These are phyloP conservation scores for Scleromitrula shiraiana DNA, from an alignment of 2,329 filamentous ascomycete genomes.

Conservation along the genomic window DNA sequence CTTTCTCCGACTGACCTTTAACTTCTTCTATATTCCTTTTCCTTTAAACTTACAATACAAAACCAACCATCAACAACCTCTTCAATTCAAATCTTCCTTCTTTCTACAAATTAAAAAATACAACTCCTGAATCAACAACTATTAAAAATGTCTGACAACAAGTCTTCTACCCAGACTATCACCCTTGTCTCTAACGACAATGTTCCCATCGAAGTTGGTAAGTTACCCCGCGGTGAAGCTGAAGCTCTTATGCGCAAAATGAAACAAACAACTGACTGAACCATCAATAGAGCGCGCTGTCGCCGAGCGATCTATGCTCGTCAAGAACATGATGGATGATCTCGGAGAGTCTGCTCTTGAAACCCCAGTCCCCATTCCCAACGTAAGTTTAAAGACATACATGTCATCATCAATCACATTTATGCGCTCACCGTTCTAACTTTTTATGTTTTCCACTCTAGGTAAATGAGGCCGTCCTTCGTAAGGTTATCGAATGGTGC, in stretches of 20 bases:
- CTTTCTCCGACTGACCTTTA: too few relatives aligned
- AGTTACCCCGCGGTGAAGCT: slow-evolving; percentile 22
- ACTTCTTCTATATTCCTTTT: neutral
- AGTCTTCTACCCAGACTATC: slow-evolving; percentile 29
- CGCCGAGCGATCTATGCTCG: slow-evolving; percentile 84
- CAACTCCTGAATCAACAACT: too few relatives aligned
- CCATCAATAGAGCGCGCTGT: slow-evolving; percentile 61
- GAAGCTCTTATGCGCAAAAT: neutral
- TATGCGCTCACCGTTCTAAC: slow-evolving; percentile 1
- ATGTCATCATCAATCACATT: neutral
- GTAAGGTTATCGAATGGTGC: slow-evolving; percentile 98
- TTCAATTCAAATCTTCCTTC: neutral
- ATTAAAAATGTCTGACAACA: slow-evolving; percentile 30
- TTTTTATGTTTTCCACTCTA: slow-evolving; percentile 29
- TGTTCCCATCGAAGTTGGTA: slow-evolving; percentile 42
- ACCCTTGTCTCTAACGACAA: slow-evolving; percentile 43
- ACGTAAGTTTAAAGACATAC: slow-evolving; percentile 42
- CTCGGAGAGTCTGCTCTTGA: slow-evolving; percentile 56
- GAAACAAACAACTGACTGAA: slow-evolving; percentile 11
- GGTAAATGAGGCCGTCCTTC: slow-evolving; percentile 88
- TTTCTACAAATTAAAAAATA: neutral
- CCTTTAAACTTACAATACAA: neutral
- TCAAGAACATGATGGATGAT: slow-evolving; percentile 98
- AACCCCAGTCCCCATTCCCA: slow-evolving; percentile 67
- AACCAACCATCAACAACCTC: neutral